These are phyloP conservation scores for Debaryomyces maramus DNA, from an alignment of 805 yeast species.

Conservation along the genomic window DNA sequence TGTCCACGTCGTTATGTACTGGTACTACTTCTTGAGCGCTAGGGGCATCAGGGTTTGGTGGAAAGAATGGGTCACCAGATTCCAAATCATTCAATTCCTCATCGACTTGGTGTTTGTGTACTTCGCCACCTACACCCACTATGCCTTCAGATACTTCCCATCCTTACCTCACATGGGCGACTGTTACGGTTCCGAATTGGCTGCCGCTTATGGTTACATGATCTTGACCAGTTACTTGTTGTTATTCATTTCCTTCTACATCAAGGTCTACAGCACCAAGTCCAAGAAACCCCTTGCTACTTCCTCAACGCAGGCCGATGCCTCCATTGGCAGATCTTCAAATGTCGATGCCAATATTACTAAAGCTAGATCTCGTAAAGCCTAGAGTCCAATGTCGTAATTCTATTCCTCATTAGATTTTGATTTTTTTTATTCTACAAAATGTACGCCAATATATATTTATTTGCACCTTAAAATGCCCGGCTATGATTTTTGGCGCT, in stretches of 20 bases:
- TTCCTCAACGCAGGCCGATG: conserved; percentile 5
- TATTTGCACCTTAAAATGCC: too few relatives aligned
- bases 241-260: conserved; percentile 89
- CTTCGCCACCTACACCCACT: conserved; percentile 91
- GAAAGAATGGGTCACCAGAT: conserved; percentile 98
- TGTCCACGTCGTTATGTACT: conserved; percentile 96
- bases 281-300: conserved; percentile 16
- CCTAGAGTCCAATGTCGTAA: too few relatives aligned
- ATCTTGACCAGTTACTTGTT: conserved; percentile 86
- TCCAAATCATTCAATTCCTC: conserved; percentile 91
- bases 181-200: conserved; percentile 90
- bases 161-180: conserved; percentile 70
- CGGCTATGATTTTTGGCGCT: too few relatives aligned
- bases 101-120: conserved; percentile 88
- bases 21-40: conserved; percentile 91
- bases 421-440: not conserved
- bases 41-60: conserved; percentile 97
- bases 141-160: conserved; percentile 65
- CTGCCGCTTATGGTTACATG: conserved; percentile 89
- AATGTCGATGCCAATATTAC: conserved; percentile 14
- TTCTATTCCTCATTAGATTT: too few relatives aligned
- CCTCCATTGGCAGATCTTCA: conserved; percentile 12
- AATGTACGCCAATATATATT: not conserved
- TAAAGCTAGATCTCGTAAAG: conserved; percentile 39
- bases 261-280: conserved; percentile 65